Percentiles rank a stretch among this genome's conserved stretches.
These are phyloP conservation scores for Fusarium sp. DNA, from an alignment of 2,329 filamentous ascomycete genomes.

Conservation along the genomic window DNA sequence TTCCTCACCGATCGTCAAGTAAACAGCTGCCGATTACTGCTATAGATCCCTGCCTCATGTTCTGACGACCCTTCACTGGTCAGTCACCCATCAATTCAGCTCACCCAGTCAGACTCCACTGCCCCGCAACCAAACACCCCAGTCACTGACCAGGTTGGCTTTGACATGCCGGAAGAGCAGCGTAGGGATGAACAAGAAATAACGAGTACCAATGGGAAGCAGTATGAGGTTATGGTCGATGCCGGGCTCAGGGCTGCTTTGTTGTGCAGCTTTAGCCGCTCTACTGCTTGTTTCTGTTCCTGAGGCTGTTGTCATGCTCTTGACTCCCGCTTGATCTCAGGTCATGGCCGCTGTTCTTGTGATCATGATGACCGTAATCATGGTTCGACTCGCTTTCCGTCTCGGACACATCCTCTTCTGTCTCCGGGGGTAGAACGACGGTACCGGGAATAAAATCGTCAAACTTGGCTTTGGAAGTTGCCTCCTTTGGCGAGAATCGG, in stretches of 20 bases:
- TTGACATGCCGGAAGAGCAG: not conserved
- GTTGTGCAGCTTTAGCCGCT: conserved; percentile 9
- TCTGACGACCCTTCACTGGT: conserved; percentile 4
- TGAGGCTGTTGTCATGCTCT: conserved; percentile 39
- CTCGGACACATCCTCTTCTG: conserved; percentile 56
- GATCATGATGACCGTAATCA: conserved; percentile 55
- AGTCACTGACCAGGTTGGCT: conserved; percentile 14
- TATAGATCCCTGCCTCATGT: not conserved
- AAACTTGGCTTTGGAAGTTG: conserved; percentile 67
- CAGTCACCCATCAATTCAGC: conserved; percentile 25
- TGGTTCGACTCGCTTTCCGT: conserved; percentile 46
- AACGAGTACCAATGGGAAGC: conserved; percentile 2
- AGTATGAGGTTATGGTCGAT: conserved; percentile 10
- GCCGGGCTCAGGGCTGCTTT: conserved; percentile 8
- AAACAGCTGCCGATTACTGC: conserved; percentile 10
- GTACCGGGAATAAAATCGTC: conserved; percentile 83
- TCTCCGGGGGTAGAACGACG: conserved; percentile 72
- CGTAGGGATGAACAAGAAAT: not conserved
- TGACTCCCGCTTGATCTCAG: conserved; percentile 30
- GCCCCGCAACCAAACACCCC: conserved; percentile 13
- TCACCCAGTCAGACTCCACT: conserved; percentile 32
- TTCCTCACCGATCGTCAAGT: conserved; percentile 20
- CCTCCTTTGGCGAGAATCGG: conserved; percentile 80
- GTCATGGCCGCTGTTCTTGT: conserved; percentile 46
- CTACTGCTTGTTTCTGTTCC: conserved; percentile 49